Percentiles rank a stretch among this genome's conserved stretches.
Evolutionary conservation across 768 basidiomycete species (phyloP).

Genomic region (Lactarius sanguifluus): DNA sequence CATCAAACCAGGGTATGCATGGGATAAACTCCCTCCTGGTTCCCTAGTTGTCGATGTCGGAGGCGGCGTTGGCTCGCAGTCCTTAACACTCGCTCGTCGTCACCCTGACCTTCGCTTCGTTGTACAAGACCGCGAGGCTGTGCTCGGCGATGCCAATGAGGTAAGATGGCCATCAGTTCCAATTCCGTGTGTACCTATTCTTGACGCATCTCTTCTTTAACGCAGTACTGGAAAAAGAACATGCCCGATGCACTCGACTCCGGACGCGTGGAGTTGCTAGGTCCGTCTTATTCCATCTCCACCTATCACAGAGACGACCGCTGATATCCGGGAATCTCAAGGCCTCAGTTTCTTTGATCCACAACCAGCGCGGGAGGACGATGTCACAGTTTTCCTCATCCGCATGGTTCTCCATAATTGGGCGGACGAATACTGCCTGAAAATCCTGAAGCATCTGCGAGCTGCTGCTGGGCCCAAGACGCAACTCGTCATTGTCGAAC

Average conservation of each 20-base stretch:
- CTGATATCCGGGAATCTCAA: background rate
- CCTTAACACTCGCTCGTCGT: background rate
- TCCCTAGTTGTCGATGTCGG: background rate
- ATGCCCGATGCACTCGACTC: background rate
- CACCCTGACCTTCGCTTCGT: background rate
- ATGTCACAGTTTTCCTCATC: background rate
- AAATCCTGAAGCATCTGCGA: background rate
- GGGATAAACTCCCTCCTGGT: background rate
- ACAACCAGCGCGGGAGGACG: background rate
- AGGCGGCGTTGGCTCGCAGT: background rate
- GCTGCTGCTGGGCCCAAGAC: background rate
- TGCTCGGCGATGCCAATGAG: background rate
- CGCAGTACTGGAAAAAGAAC: background rate
- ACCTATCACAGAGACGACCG: background rate
- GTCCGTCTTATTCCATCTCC: background rate
- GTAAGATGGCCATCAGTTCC: background rate
- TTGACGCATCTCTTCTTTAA: background rate
- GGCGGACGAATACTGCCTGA: background rate
- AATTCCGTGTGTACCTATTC: background rate
- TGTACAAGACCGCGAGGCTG: background rate
- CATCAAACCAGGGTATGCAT: conserved; percentile 2
- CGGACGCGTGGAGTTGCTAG: background rate
- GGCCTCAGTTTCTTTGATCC: background rate
- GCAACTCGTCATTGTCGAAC: background rate
- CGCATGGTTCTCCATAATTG: background rate